These are phyloP conservation scores for Gastrolobium villosum DNA, from an alignment of 306 rosid species.

Conservation along the genomic window DNA sequence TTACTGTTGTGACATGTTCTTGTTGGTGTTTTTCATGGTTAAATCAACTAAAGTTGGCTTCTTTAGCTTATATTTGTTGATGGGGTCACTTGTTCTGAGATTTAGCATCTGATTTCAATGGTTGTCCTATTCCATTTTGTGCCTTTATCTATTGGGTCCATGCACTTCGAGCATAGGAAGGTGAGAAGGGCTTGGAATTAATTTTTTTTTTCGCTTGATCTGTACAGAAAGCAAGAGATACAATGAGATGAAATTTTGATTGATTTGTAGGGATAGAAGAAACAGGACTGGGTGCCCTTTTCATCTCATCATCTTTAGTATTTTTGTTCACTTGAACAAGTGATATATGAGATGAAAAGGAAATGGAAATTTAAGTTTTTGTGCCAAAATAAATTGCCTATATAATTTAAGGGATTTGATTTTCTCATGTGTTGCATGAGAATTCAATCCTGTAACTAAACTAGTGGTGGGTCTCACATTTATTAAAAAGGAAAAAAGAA, in stretches of 20 bases:
- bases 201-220: slow-evolving; percentile 25
- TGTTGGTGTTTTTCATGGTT: slow-evolving; percentile 25
- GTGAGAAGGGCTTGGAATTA: slow-evolving; percentile 14
- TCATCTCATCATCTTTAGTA: neutral
- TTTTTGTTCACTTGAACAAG: neutral
- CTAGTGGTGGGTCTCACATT: too few relatives aligned
- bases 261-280: neutral
- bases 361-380: neutral
- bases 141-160: neutral
- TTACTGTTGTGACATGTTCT: slow-evolving; percentile 11
- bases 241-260: slow-evolving; percentile 6
- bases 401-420: neutral
- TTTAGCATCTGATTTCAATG: slow-evolving; percentile 26
- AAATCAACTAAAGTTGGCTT: neutral
- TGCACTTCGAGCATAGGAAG: slow-evolving; percentile 4
- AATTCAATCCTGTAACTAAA: too few relatives aligned
- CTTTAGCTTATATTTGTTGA: slow-evolving; percentile 42
- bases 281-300: neutral
- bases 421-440: too few relatives aligned
- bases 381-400: neutral
- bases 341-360: neutral
- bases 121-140: neutral
- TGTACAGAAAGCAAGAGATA: slow-evolving; percentile 13
- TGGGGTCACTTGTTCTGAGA: slow-evolving; percentile 24
- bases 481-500: too few relatives aligned